Evolutionary conservation across 306 rosid genomes (phyloP), one percentile per base, ranked within the genome.

Genomic region (Vicia faba): DNA sequence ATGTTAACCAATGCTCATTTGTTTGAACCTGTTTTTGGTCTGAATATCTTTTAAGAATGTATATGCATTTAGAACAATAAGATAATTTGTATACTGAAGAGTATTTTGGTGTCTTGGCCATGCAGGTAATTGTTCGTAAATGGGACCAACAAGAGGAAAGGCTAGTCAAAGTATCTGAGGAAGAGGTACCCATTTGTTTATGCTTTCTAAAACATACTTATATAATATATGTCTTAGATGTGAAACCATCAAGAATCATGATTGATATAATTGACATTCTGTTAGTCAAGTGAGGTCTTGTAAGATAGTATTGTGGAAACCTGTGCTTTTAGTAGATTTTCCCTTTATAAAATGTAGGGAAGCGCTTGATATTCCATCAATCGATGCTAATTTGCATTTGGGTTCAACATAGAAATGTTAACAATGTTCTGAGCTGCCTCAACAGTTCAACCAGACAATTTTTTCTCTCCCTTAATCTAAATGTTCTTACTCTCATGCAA

Each of bases 91-190:
- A 45, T 67, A 2, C 35, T 18, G 5, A 66, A 16, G n/a, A n/a
- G 40, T 40, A 43, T 51, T 41, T 61, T 68, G 18, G 56, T 76
- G 36, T 66, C 61, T 25, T 78, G 81, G 68, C 15, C 55, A 33
- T 40, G 54, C 82, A 88, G 97, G 91, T 84, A 60, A 78, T 87
- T 78, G 84, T 89, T 72, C 95, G 87, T 25, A 87, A 69, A 81
- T 92, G 96, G 98, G 95, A 84, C 75, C 77, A 64, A 43, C 75
- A 81, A 39, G 88, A 85, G 72, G 98, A 92, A 72, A 69, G 84
- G 23, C 75, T 92, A 5, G 65, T 84, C 48, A 87, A 73, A 84
- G 79, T 84, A 26, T 70, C 86, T 16, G 89, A 89, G 75, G 95
- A 89, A 61, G 98, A 87, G 95, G 98, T 92, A 77, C 54, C 62